Evolutionary conservation across 768 basidiomycete genomes (phyloP).

Genomic region (Stropharia rugosoannulata): DNA sequence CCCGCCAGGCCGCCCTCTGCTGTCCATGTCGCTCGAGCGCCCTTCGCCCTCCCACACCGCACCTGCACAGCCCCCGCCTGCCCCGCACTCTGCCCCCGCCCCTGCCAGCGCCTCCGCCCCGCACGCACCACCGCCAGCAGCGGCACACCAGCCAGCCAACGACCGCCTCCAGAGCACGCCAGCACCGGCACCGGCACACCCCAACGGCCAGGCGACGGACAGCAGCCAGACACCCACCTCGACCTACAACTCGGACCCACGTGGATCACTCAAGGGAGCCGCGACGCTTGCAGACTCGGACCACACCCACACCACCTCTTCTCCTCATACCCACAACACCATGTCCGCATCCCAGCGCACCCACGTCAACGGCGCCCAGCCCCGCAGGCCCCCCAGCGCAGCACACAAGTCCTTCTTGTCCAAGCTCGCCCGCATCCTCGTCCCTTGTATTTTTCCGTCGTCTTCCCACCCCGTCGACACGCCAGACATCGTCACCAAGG

Average conservation of each 20-base stretch:
- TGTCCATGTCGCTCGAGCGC: constrained; percentile 12
- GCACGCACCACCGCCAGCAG: neutral
- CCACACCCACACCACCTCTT: constrained; percentile 21
- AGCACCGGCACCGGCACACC: constrained; percentile 5
- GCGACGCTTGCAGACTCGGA: constrained; percentile 16
- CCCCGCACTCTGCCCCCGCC: neutral
- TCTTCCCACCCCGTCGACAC: constrained; percentile 41
- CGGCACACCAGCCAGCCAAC: constrained; percentile 5
- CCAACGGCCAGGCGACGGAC: constrained; percentile 11
- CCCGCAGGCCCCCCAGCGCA: constrained; percentile 10
- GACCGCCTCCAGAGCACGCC: neutral
- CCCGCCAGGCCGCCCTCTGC: neutral
- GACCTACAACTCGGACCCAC: constrained; percentile 14
- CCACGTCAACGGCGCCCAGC: constrained; percentile 13
- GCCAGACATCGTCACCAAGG: constrained; percentile 23
- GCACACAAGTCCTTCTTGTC: constrained; percentile 55
- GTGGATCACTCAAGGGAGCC: constrained; percentile 21
- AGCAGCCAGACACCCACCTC: constrained; percentile 4
- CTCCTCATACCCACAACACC: constrained; percentile 9
- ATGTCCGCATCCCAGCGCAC: constrained; percentile 14
- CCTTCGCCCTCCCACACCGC: neutral
- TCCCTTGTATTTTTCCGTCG: constrained; percentile 65
- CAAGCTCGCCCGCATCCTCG: constrained; percentile 57
- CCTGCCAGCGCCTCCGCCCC: constrained; percentile 1
- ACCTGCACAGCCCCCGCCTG: neutral